Conservation (phyloP, 306 rosid species). For the Phaseolus lunatus region DNA sequence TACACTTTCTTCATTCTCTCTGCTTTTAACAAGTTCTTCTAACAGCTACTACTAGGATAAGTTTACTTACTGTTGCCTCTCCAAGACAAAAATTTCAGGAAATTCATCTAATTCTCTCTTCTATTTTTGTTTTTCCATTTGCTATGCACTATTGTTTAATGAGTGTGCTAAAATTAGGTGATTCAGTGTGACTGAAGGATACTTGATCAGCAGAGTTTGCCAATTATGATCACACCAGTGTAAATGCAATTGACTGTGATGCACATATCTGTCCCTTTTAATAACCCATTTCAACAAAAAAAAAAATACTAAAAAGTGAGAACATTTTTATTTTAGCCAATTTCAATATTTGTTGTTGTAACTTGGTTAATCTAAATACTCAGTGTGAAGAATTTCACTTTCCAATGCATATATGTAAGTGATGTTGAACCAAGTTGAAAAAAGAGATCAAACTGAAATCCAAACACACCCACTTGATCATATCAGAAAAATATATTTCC, state of each 20-base stretch:
- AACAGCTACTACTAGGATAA: not conserved
- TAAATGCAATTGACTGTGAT: not conserved
- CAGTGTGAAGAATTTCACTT: not conserved
- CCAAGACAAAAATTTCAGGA: constrained; percentile 6
- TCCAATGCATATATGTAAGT: not conserved
- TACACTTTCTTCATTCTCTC: not conserved
- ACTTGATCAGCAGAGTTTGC: not conserved
- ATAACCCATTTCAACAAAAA: not conserved
- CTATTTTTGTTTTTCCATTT: not conserved
- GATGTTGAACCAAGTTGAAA: not conserved
- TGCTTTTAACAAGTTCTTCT: constrained; percentile 17
- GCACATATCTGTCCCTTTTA: not conserved
- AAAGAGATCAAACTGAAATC: not conserved
- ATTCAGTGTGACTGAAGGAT: not conserved
- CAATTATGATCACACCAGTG: constrained; percentile 21
- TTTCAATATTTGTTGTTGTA: not conserved
- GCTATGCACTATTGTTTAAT: not conserved
- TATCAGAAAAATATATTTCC: not conserved
- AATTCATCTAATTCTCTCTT: not conserved
- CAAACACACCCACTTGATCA: not conserved
- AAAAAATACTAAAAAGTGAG: not conserved
- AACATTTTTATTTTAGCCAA: constrained; percentile 19
- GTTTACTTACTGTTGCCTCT: constrained; percentile 7
- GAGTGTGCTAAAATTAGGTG: not conserved
- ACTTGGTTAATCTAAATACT: not conserved